These are phyloP conservation scores for Boletus barrowsii DNA, from an alignment of 768 basidiomycete genomes.

Conservation along the genomic window DNA sequence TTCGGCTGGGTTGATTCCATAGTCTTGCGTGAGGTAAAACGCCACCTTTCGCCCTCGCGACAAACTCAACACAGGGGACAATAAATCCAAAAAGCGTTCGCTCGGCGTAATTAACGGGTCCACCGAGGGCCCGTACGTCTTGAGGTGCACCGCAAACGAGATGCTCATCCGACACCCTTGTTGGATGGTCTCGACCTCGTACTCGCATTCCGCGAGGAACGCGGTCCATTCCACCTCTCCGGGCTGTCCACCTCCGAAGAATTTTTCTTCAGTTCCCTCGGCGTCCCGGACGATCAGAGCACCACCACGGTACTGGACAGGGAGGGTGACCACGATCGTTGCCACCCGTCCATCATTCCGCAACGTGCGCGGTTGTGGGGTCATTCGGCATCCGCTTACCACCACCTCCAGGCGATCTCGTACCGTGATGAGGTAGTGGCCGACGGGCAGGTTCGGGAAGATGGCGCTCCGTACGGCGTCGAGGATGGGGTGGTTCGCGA, in stretches of 20 bases:
- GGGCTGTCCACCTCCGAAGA: constrained; percentile 56
- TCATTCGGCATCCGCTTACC: constrained; percentile 56
- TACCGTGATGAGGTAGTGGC: constrained; percentile 65
- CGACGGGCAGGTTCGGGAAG: constrained; percentile 67
- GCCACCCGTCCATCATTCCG: constrained; percentile 68
- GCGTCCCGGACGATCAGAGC: constrained; percentile 54
- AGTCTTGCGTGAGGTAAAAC: constrained; percentile 68
- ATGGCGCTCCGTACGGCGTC: constrained; percentile 68
- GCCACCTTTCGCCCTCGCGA: constrained; percentile 70
- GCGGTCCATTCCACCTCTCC: constrained; percentile 79
- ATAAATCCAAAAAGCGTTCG: constrained; percentile 67
- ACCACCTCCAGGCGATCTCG: constrained; percentile 72
- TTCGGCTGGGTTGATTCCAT: constrained; percentile 67
- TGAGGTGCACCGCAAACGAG: constrained; percentile 69
- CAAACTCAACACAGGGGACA: constrained; percentile 69
- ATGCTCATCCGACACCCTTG: constrained; percentile 68
- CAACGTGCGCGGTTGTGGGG: constrained; percentile 49
- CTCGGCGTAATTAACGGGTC: constrained; percentile 71
- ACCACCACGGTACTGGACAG: constrained; percentile 72
- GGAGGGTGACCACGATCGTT: constrained; percentile 70
- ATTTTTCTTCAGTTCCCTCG: constrained; percentile 59
- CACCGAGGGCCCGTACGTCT: constrained; percentile 60
- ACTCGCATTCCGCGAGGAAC: constrained; percentile 70
- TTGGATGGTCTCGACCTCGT: constrained; percentile 68
- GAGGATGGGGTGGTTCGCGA: constrained; percentile 79